phyloP scores from a whole-genome alignment of 2,329 filamentous ascomycete species.

The Colletotrichum paranaense region DNA sequence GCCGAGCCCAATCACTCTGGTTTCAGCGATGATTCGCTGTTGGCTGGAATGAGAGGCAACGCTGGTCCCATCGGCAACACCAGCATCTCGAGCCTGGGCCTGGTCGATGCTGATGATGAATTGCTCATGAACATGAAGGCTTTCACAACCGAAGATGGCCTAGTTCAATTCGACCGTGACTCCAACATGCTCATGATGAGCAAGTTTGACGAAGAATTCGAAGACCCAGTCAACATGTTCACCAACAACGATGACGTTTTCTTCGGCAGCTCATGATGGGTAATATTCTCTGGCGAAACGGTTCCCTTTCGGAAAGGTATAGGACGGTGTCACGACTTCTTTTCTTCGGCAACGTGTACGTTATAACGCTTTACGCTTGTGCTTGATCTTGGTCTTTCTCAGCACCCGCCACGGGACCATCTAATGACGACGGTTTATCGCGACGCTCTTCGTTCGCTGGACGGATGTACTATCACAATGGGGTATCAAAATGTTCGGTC shows the following conservation, averaged over 20 bases:
- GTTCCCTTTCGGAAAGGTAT: constrained; percentile 2
- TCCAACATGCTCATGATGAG: constrained; percentile 60
- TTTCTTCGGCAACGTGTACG: constrained; percentile 19
- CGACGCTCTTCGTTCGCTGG: constrained; percentile 16
- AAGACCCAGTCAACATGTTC: constrained; percentile 62
- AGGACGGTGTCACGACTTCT: constrained; percentile 24
- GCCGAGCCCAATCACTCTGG: constrained; percentile 51
- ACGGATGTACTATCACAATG: constrained; percentile 29
- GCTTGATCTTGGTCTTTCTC: constrained; percentile 1
- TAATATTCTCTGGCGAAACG: constrained; percentile 3
- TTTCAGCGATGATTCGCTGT: constrained; percentile 43
- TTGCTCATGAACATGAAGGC: constrained; percentile 56
- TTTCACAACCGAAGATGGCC: constrained; percentile 55
- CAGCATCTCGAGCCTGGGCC: constrained; percentile 38
- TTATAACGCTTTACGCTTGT: constrained; percentile 29
- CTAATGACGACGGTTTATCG: constrained; percentile 30
- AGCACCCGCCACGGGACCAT: constrained; percentile 12
- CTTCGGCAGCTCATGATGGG: constrained; percentile 52
- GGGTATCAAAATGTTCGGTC: not conserved
- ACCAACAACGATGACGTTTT: constrained; percentile 63
- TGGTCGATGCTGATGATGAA: constrained; percentile 57
- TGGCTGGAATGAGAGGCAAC: constrained; percentile 41
- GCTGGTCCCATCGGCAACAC: constrained; percentile 15
- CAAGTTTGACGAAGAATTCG: constrained; percentile 67
- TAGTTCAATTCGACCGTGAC: constrained; percentile 58